Conservation (phyloP, 2,329 filamentous ascomycete species). For the Phialophora expanda region DNA sequence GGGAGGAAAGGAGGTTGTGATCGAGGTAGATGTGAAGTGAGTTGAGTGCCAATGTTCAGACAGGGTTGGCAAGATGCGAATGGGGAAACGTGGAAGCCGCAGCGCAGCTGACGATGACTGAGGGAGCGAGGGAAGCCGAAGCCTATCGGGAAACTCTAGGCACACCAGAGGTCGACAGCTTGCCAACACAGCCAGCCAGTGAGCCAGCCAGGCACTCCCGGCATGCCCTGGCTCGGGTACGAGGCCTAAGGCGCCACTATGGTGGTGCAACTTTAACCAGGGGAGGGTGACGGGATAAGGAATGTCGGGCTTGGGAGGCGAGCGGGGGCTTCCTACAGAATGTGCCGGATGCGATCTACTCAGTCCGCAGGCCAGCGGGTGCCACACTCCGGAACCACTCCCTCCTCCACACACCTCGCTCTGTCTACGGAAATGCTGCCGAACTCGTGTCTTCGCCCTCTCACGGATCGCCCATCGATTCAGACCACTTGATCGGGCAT, state of each 20-base stretch:
- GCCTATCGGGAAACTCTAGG: slow-evolving; percentile 19
- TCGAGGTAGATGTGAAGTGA: slow-evolving; percentile 3
- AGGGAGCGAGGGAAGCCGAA: slow-evolving; percentile 5
- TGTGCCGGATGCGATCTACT: background rate
- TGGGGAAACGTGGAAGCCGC: slow-evolving; percentile 20
- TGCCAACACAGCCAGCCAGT: slow-evolving; percentile 22
- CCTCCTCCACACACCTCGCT: background rate
- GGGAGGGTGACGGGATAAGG: slow-evolving; percentile 15
- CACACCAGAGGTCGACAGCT: slow-evolving; percentile 16
- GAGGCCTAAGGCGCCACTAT: background rate
- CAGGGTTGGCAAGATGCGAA: slow-evolving; percentile 2
- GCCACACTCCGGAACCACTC: background rate
- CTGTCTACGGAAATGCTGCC: background rate
- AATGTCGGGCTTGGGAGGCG: slow-evolving; percentile 1
- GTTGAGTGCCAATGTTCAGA: slow-evolving; percentile 1
- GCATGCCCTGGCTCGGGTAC: background rate
- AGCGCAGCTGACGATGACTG: slow-evolving; percentile 13
- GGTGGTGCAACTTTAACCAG: background rate
- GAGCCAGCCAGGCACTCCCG: slow-evolving; percentile 13
- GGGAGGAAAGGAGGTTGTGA: slow-evolving; percentile 8
- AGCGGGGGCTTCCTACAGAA: background rate
- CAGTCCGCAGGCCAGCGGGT: background rate
- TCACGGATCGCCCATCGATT: background rate
- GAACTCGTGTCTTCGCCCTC: background rate
- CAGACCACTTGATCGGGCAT: background rate